phyloP scores from a whole-genome alignment of 139 green algal species.

The Picochlorum sp. region DNA sequence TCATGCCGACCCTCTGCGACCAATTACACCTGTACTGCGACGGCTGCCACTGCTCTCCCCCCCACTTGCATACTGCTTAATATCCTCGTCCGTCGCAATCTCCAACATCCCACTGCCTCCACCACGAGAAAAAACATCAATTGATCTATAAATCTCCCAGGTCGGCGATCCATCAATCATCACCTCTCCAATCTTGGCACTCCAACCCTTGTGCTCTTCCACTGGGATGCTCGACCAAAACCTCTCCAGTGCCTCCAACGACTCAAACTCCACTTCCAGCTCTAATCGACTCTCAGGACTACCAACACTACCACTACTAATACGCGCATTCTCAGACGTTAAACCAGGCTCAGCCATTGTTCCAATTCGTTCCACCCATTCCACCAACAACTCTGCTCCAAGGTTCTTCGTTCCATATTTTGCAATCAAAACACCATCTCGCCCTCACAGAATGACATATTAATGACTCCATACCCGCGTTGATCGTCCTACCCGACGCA shows the following conservation, averaged over 20 bases:
- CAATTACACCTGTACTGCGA: too few relatives aligned
- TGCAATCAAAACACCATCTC: conserved; percentile 16
- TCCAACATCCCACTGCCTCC: not conserved
- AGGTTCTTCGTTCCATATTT: conserved; percentile 63
- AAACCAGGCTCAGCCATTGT: conserved; percentile 38
- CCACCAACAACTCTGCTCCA: conserved; percentile 49
- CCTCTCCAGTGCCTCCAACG: conserved; percentile 50
- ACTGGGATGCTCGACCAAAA: conserved; percentile 53
- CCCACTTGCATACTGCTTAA: conserved; percentile 18
- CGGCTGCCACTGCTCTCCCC: conserved; percentile 1
- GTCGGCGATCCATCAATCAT: conserved; percentile 51
- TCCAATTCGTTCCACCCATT: conserved; percentile 61
- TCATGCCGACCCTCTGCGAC: too few relatives aligned
- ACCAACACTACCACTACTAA: conserved; percentile 47
- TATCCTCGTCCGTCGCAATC: conserved; percentile 6
- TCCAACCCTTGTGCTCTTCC: conserved; percentile 34
- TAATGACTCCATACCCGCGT: too few relatives aligned
- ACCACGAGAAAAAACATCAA: conserved; percentile 1
- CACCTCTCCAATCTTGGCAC: conserved; percentile 34
- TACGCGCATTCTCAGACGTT: conserved; percentile 33
- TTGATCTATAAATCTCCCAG: conserved; percentile 47
- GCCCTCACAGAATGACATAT: not conserved
- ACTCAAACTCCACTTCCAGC: conserved; percentile 52
- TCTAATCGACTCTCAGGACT: conserved; percentile 46
- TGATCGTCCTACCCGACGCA: too few relatives aligned